phyloP scores from a whole-genome alignment of 331 rosid species.

The Telfairia occidentalis region DNA sequence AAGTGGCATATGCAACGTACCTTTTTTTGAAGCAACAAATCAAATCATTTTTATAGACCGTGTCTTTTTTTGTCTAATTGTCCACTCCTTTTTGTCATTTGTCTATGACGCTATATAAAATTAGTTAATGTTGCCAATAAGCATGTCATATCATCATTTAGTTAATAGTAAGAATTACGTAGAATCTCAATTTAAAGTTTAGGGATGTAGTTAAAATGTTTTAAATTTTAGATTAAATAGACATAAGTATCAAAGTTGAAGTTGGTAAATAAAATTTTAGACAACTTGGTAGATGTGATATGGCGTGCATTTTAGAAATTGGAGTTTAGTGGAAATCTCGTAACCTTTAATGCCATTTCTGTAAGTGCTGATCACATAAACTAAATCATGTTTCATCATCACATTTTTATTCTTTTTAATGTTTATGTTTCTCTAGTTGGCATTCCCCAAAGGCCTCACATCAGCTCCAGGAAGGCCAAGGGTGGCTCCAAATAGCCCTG shows the following conservation, averaged over 20 bases:
- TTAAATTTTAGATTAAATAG: too few species aligned
- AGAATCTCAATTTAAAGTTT: neutral
- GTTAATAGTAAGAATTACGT: neutral
- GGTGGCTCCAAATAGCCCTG: slow-evolving; percentile 91
- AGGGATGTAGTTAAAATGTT: too few species aligned
- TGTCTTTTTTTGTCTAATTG: neutral
- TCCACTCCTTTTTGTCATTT: neutral
- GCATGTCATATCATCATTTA: neutral
- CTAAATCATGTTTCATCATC: neutral
- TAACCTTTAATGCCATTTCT: neutral
- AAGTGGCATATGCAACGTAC: neutral
- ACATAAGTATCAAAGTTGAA: too few species aligned
- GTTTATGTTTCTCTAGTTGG: slow-evolving; percentile 43
- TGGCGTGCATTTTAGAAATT: too few species aligned
- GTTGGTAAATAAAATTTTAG: too few species aligned
- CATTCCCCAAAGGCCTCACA: slow-evolving; percentile 84
- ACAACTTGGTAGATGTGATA: too few species aligned
- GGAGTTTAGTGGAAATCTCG: neutral
- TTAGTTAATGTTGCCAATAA: neutral
- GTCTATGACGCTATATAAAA: neutral
- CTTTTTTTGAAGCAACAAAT: neutral
- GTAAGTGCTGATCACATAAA: neutral
- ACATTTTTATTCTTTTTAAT: neutral
- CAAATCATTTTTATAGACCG: neutral
- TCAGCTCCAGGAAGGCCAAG: slow-evolving; percentile 99